phyloP scores from a whole-genome alignment of 192 early-diverging fungal species.

The Chytriomyces sp. region DNA sequence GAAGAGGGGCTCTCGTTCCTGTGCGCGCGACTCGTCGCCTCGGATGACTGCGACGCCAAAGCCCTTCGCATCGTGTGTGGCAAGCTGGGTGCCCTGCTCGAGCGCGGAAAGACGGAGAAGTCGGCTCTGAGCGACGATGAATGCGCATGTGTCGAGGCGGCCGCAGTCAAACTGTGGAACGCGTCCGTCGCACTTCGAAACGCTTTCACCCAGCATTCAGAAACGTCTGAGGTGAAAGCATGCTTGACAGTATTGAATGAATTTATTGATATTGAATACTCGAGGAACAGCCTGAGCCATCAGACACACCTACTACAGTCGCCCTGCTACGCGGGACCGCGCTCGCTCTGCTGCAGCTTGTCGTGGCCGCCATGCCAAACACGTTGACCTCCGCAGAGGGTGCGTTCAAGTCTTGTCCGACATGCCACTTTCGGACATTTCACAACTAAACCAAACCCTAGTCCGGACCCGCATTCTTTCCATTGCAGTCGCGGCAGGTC shows the following conservation, averaged over 20 bases:
- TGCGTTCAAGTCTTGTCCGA: background rate
- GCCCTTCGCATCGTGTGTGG: too few species aligned
- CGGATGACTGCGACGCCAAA: too few species aligned
- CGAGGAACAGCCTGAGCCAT: background rate
- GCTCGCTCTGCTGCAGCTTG: slow-evolving; percentile 2
- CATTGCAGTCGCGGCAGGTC: slow-evolving; percentile 16
- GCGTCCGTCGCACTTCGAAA: background rate
- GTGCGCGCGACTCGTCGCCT: too few species aligned
- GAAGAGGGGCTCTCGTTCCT: too few species aligned
- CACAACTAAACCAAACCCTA: background rate
- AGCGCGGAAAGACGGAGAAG: too few species aligned
- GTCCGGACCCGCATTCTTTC: background rate
- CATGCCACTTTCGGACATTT: background rate
- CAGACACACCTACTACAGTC: background rate
- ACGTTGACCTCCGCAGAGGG: background rate
- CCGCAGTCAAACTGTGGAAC: slow-evolving; percentile 15
- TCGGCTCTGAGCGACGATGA: background rate
- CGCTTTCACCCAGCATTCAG: background rate
- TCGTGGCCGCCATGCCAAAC: background rate
- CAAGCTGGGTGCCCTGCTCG: too few species aligned
- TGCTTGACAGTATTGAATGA: too few species aligned
- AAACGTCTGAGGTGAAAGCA: background rate
- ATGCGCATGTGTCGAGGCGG: background rate
- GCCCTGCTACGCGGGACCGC: slow-evolving; percentile 18
- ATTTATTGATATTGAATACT: too few species aligned